Evolutionary conservation across 495 filamentous ascomycete species (phyloP).

Genomic region (Penicillium tannophilum): DNA sequence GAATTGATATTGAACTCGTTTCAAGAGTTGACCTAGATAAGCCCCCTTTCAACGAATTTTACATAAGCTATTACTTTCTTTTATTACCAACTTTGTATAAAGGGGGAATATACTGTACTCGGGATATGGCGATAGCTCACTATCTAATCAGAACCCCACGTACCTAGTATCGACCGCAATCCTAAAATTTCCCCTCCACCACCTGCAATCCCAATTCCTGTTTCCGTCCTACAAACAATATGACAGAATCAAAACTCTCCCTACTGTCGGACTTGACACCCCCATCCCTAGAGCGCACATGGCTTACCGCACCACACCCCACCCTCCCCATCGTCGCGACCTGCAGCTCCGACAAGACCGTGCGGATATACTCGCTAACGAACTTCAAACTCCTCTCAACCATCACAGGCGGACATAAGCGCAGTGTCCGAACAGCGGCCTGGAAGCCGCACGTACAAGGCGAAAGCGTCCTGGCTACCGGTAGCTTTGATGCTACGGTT

Average conservation of each 20-base stretch:
- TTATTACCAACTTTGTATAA: no score
- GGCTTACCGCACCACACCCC: slow-evolving; percentile 84
- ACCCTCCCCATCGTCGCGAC: slow-evolving; percentile 86
- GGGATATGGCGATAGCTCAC: neutral
- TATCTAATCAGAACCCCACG: slow-evolving; percentile 18
- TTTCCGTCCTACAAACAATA: neutral
- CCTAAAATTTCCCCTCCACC: slow-evolving; percentile 18
- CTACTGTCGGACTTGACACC: slow-evolving; percentile 49
- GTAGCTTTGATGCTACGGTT: slow-evolving; percentile 86
- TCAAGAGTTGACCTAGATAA: no score
- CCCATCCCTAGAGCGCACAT: slow-evolving; percentile 76
- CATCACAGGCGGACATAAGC: slow-evolving; percentile 86
- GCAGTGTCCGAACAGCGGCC: slow-evolving; percentile 74
- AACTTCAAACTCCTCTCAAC: slow-evolving; percentile 75
- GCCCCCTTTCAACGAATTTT: no score
- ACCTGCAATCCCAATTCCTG: neutral
- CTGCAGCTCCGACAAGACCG: slow-evolving; percentile 79
- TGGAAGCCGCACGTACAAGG: slow-evolving; percentile 77
- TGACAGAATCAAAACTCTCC: slow-evolving; percentile 17
- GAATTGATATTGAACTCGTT: no score
- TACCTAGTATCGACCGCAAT: slow-evolving; percentile 4
- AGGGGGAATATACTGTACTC: no score
- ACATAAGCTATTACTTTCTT: no score
- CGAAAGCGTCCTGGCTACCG: slow-evolving; percentile 81
- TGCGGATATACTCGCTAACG: slow-evolving; percentile 82